A percentile compares a stretch with the other conserved stretches of the same genome.
phyloP scores from a whole-genome alignment of 305 asterid genomes.

The Fraxinus dipetala region DNA sequence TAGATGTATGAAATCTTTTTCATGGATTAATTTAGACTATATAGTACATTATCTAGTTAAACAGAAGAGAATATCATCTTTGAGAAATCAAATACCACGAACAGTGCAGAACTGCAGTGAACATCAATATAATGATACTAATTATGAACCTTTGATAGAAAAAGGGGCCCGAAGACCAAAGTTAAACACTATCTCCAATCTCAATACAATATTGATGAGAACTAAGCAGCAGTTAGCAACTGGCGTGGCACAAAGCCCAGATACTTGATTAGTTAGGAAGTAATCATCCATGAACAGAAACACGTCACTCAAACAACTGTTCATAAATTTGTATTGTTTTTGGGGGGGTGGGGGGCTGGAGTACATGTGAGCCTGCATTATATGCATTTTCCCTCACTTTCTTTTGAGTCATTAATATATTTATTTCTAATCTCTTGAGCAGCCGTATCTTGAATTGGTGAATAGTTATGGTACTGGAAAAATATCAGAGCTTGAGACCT shows the following conservation, averaged over 20 bases:
- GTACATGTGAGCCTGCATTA: conserved; percentile 5
- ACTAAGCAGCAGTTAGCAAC: neutral
- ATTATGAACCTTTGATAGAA: neutral
- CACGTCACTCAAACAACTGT: neutral
- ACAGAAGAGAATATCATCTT: neutral
- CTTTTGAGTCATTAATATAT: neutral
- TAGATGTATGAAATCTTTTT: neutral
- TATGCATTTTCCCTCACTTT: neutral
- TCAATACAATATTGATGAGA: neutral
- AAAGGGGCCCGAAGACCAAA: neutral
- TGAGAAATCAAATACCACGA: neutral
- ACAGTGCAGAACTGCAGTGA: neutral
- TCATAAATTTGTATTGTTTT: neutral
- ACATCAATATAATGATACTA: neutral
- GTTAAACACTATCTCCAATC: neutral
- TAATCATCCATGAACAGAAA: neutral
- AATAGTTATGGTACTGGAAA: conserved; percentile 65
- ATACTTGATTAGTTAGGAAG: neutral
- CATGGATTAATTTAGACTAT: neutral
- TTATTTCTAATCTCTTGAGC: conserved; percentile 30
- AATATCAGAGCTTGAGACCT: conserved; percentile 67
- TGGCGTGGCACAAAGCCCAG: neutral
- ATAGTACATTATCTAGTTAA: neutral
- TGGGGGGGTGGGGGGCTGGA: neutral
- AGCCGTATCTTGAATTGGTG: conserved; percentile 86